Conservation (phyloP, 352 stramenopile species). For the Phytopythium montanum region DNA sequence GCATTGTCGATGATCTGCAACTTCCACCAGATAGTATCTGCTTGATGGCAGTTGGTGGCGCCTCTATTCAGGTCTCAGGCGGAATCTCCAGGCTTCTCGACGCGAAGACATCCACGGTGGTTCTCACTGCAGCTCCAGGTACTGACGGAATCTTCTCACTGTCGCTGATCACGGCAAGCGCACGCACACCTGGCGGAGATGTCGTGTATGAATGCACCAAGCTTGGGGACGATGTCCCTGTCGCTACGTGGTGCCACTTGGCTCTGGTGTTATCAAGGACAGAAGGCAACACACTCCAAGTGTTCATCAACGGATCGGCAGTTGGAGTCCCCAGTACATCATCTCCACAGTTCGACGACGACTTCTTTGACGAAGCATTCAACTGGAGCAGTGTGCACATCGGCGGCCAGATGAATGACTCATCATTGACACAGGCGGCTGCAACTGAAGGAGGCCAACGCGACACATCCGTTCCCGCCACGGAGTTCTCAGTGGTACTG, state of each 20-base stretch:
- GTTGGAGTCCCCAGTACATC: neutral
- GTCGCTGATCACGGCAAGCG: neutral
- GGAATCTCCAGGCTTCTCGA: neutral
- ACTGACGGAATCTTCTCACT: neutral
- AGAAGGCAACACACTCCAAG: neutral
- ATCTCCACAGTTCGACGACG: neutral
- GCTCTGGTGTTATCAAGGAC: neutral
- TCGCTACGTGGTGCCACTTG: neutral
- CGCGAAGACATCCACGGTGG: neutral
- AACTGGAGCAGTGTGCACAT: conserved; percentile 4
- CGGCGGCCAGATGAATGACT: neutral
- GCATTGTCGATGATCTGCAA: neutral
- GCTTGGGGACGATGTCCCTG: neutral
- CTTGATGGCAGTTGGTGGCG: neutral
- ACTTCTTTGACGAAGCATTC: conserved; percentile 3
- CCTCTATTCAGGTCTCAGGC: neutral
- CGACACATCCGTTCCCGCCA: neutral
- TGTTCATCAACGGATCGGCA: neutral
- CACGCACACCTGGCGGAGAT: neutral
- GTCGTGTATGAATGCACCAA: neutral
- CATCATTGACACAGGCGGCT: neutral
- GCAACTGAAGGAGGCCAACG: neutral
- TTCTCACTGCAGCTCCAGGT: neutral
- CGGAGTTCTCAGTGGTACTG: conserved; percentile 9
- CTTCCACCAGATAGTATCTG: neutral